Base-by-base conservation (phyloP, 768 basidiomycete species). In the Paxillus involutus region DNA sequence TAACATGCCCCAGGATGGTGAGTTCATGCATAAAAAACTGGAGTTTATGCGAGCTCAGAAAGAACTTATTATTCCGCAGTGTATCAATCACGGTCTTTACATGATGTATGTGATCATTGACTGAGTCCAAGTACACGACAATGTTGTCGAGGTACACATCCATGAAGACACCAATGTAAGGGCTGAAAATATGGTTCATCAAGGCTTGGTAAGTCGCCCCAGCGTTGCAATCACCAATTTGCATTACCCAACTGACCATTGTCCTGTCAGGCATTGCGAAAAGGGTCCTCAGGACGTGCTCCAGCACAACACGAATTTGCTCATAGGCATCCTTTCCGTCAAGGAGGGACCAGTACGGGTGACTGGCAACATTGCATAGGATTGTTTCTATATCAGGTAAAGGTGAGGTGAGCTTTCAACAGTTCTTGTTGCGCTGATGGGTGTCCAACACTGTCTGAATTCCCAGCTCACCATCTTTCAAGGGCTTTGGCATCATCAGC, bases 251-350 rank as follows among this genome's bases (percentile, higher is more conserved):
- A 37, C 75, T 76, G 3, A 69, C 70, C 74, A 80, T 78, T 24
- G 70, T 78, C 0, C 79, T 77, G 61, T 75, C 70, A n/a, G 72
- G 72, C 1, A 71, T 78, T 0, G 70, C 59, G 44, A 75, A 68
- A 1, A 69, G 52, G 0, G 71, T 70, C 5, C 57, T 53, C 1
- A 29, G 36, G 1, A 71, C 66, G 32, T 71, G 56, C 0, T 69
- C 65, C 0, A 61, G 63, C 1, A 41, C 45, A 4, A 71, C 48
- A 0, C 64, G 56, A 9, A 73, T 69, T 39, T 71, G 70, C 33
- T 74, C 66, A 44, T 70, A 73, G 0, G 69, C 65, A 17, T 69
- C 66, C 37, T 68, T 63, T 4, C 66, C 61, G 50, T 74, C 69
- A 0, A 74, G 41, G 10, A 66, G 36, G 0, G 68, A 64, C 0